Percentiles rank a stretch among this genome's conserved stretches.
phyloP scores from a whole-genome alignment of 441 rosid genomes.

The Geranium incanum region DNA sequence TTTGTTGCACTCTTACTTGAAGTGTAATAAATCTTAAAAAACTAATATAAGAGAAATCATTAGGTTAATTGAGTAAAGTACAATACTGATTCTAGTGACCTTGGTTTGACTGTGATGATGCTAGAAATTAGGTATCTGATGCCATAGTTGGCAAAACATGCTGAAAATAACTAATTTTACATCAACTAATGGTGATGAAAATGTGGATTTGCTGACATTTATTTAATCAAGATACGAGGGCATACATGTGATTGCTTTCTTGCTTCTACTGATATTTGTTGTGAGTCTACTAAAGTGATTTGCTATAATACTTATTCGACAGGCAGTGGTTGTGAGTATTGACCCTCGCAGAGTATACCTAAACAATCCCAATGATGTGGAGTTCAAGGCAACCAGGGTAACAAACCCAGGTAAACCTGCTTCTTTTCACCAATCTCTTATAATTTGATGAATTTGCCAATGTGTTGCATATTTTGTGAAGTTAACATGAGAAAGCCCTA shows the following conservation, averaged over 20 bases:
- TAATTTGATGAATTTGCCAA: slow-evolving; percentile 12
- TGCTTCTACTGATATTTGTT: neutral
- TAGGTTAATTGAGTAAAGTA: neutral
- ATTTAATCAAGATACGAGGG: neutral
- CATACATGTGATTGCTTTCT: neutral
- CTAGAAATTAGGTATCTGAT: neutral
- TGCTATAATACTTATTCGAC: slow-evolving; percentile 22
- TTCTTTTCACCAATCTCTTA: slow-evolving; percentile 10
- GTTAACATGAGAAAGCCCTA: neutral
- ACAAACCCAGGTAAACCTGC: slow-evolving; percentile 51
- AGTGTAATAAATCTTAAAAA: neutral
- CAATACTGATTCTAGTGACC: neutral
- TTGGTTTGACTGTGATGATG: neutral
- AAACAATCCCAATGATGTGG: slow-evolving; percentile 60
- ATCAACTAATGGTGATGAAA: neutral
- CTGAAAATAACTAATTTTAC: neutral
- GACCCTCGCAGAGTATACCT: slow-evolving; percentile 88
- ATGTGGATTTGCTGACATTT: neutral
- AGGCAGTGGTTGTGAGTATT: slow-evolving; percentile 98
- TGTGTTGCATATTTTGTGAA: slow-evolving; percentile 7
- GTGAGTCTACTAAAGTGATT: slow-evolving; percentile 9
- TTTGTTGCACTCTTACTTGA: neutral
- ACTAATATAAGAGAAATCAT: neutral
- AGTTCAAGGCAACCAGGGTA: slow-evolving; percentile 53
- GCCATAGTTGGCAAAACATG: neutral